Evolutionary conservation across 2,329 filamentous ascomycete genomes (phyloP).

Genomic region (Teratosphaeriaceae sp.): DNA sequence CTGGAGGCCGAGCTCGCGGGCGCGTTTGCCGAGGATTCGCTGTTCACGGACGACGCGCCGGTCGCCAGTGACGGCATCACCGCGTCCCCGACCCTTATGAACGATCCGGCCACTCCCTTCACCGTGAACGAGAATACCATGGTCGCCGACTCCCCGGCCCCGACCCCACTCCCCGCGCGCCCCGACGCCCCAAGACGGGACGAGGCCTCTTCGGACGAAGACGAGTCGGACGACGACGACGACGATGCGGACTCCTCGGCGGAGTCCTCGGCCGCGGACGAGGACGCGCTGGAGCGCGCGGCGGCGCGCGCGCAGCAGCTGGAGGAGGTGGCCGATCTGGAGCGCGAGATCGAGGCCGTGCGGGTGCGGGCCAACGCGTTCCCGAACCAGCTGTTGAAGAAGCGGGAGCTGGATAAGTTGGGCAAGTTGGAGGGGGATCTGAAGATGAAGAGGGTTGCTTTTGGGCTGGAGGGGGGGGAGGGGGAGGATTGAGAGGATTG

Average conservation of each 20-base stretch:
- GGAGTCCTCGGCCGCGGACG: constrained; percentile 46
- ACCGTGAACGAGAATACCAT: constrained; percentile 16
- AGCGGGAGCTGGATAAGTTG: constrained; percentile 43
- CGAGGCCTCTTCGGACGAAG: constrained; percentile 29
- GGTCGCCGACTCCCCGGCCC: constrained; percentile 7
- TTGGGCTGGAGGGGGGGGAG: constrained; percentile 30
- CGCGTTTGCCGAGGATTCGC: constrained; percentile 33
- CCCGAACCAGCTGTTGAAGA: constrained; percentile 43
- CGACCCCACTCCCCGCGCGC: too few relatives aligned
- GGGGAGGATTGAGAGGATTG: background rate
- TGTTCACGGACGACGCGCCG: constrained; percentile 2
- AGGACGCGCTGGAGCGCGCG: constrained; percentile 44
- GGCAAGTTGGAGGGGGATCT: constrained; percentile 47
- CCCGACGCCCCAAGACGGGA: too few relatives aligned
- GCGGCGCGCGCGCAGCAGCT: constrained; percentile 42
- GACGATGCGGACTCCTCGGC: constrained; percentile 34
- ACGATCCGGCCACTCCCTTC: constrained; percentile 20
- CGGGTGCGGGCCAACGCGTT: constrained; percentile 31
- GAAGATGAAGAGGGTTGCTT: constrained; percentile 44
- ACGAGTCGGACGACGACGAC: constrained; percentile 13
- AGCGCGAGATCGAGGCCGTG: constrained; percentile 42
- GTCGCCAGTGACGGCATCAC: constrained; percentile 20
- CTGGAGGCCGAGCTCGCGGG: constrained; percentile 28
- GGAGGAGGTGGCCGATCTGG: constrained; percentile 50
- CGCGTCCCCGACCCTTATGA: constrained; percentile 22